Base-by-base conservation (phyloP, 1,139 yeast species). In the Scheffersomyces stambukii region DNA sequence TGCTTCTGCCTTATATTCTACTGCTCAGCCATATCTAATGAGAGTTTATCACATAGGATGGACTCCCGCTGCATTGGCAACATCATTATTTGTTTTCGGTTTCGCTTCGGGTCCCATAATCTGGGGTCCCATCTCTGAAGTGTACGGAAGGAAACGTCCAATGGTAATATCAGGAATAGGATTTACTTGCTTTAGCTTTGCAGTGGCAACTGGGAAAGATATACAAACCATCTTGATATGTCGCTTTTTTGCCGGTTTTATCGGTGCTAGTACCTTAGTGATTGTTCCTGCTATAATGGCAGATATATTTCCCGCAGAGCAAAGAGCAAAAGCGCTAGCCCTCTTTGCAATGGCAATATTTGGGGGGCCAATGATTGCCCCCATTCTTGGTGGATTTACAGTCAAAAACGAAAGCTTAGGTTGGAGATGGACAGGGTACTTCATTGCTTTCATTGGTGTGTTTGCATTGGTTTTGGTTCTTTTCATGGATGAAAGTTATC, bases 401-500 rank as follows among this genome's bases (percentile, higher is more conserved):
- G 57, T 48, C 9, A 57, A 53, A 34, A 57, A 59, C 36, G 36
- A 43, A 4, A 28, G 36, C 20, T 35, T 57, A 37, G 73, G 76
- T 25, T 75, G 81, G 81, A 58, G 81, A 46, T 75, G 81, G 81
- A 60, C 75, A 8, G 52, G 59, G 32, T 75, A 75, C 52, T 52
- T 75, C 41, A 63, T 72, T 19, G 80, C 75, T 20, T 64, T 75
- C 28, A 53, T 73, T 46, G 73, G 65, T 3, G 48, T 52, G 9
- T 34, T 53, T 4, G 59, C 69, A 1, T 37, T 61, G 9, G 17
- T 57, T 3, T 31, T 53, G 12, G 45, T 50, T 31, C 33, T 51
- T 2, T 52, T 71, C 30, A 35, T 64, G 22, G 50, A 60, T 29
- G 81, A 75, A 47, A 65, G 77, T 8, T 77, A 71, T 43, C 60